Evolutionary conservation across 2,329 filamentous ascomycete species (phyloP).

Genomic region (Rasamsonia emersonii): DNA sequence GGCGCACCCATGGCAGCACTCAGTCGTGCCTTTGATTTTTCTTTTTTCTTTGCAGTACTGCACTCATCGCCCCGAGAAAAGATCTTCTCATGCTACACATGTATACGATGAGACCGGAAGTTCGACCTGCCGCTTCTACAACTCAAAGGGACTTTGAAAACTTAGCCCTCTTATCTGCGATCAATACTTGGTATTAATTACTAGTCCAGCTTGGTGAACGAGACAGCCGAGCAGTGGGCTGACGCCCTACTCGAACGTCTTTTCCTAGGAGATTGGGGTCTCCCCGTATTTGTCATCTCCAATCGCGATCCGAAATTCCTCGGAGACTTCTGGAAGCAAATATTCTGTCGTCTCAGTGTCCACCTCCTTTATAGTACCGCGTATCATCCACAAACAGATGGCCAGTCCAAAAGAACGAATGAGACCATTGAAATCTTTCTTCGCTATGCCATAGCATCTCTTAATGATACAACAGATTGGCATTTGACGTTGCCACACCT

Average conservation of each 20-base stretch:
- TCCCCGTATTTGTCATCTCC: background rate
- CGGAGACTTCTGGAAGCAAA: background rate
- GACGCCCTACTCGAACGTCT: background rate
- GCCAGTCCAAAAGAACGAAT: background rate
- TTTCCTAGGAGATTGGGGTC: background rate
- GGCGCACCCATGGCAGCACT: too few species aligned
- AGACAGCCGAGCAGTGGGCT: background rate
- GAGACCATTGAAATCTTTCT: background rate
- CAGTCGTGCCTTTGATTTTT: too few species aligned
- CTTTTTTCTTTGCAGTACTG: too few species aligned
- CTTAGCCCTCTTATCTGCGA: too few species aligned
- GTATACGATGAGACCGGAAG: too few species aligned
- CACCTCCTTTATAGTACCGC: background rate
- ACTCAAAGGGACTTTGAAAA: too few species aligned
- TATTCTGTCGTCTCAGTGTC: background rate
- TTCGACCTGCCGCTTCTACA: too few species aligned
- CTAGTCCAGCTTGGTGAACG: too few species aligned
- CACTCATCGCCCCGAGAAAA: too few species aligned
- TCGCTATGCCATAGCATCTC: background rate
- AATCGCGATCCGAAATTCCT: slow-evolving; percentile 1
- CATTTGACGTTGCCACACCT: background rate
- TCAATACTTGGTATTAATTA: too few species aligned
- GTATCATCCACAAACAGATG: background rate
- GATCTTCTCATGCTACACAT: too few species aligned
- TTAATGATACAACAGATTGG: background rate